Evolutionary conservation across 768 basidiomycete species (phyloP), one percentile per base, ranked within the genome.

Genomic region (Rhizopogon salebrosus): DNA sequence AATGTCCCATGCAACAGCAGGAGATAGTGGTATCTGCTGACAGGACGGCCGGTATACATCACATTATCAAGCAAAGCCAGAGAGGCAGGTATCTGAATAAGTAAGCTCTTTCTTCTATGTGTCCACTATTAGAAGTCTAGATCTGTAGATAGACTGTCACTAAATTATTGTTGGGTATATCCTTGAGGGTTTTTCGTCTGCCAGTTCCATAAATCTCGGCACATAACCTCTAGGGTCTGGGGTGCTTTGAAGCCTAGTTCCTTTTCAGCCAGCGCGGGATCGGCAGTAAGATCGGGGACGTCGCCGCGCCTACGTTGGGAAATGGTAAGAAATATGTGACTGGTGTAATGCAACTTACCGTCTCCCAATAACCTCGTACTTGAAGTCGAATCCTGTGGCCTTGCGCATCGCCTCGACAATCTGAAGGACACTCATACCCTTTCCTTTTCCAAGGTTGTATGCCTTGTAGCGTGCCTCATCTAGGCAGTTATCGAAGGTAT

Each of bases 151-250:
- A 51, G 20, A 26, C 20, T 40, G 16, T 42, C 41, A 36, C 29
- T 48, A 41, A 37, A 41, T 67, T 53, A 64, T 37, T 56, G 61
- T 61, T 62, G 51, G 48, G 70, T 70, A 57, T 90, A 97, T 3
- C 94, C 94, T 27, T 80, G 65, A 6, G 89, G 91, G 62, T 97
- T 91, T 68, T 84, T 90, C n/a, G 83, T 84, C 75, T 98, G 95
- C 92, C 95, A 99, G 73, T 95, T 95, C 97, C 97, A 98, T 61
- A 97, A 75, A 70, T 99, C 97, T 52, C 82, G 76, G 70, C 97
- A 98, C 92, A 98, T 98, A 52, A 85, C 85, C 57, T 93, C 87
- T 41, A 99, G 78, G 60, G 84, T 78, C 62, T 83, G 79, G 24
- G 78, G 75, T 11, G 95, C 95, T 55, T 82, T 80, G 80, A 98